Evolutionary conservation across 2,329 filamentous ascomycete genomes (phyloP), one percentile per base, ranked within the genome.

Genomic region (Exophiala aquamarina): DNA sequence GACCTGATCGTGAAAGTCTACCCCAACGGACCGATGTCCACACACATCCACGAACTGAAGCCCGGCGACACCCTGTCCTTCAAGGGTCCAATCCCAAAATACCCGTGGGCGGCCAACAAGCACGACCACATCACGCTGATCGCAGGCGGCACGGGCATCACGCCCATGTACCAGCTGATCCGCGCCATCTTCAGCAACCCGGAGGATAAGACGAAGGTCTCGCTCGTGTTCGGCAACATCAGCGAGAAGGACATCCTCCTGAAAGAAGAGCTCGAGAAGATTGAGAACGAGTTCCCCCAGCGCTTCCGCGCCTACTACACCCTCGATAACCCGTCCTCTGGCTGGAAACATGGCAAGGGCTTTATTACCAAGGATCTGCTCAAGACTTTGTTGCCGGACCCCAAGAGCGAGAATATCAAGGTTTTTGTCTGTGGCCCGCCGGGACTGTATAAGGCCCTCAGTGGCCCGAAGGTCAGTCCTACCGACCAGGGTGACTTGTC

Each of bases 61-160:
- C 84, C 88, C 35, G 89, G 90, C 54, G 86, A 97, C 70, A 77
- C 78, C 13, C 83, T 98, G 45, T 85, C 92, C 54, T 83, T 98
- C 76, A 97, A 98, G 79, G 93, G 93, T 14, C 93, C 93, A 2
- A 82, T 98, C 31, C 88, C 89, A 62, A 98, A 98, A 73, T 97
- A 96, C 71, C 71, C 82, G 23, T 97, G 91, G 91, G 66, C 81
- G 43, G 65, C 84, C 59, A 97, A 97, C 81, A 96, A 95, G 81
- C 91, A 96, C 75, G 75, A 88, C 52, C 90, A 97, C 76, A 66
- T 75, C 58, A 67, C 64, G 41, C 57, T 75, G 60, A 70, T 98
- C 55, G 89, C 92, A n/a, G 93, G 93, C 61, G 93, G 93, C 57
- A 96, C 93, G 6, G 93, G 93, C 52, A 95, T 98, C 69, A 93